Evolutionary conservation across 345 rosid genomes (phyloP), one percentile per base, ranked within the genome.

Genomic region (Salix suchowensis): DNA sequence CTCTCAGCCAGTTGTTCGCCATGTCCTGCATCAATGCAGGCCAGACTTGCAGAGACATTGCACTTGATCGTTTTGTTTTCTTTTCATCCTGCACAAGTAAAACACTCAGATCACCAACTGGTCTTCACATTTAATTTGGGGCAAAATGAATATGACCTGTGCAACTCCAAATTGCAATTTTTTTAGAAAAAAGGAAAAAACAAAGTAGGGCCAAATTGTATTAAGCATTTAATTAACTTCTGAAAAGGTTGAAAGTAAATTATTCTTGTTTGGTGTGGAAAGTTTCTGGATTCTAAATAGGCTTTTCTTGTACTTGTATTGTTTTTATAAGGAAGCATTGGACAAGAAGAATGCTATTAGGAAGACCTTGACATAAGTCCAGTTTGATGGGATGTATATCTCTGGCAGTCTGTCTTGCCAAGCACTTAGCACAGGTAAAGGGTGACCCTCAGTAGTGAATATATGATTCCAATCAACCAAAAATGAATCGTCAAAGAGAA

Each of bases 381-480:
- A 85, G 80, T 91, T 95, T 24, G 89, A 85, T 65, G 89, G 88
- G 69, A 91, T 84, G 87, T 89, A 95, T 52, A 82, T 74, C 82
- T 89, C 90, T 1, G 98, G 97, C 77, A 91, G 97, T 83, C 83
- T 89, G 40, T 93, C 98, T 34, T 95, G 97, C 98, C 98, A 95
- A 65, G 93, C 88, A 80, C 97, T 89, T 76, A 76, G 80, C 76
- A 95, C 90, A 7, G 94, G 96, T 72, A 95, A 82, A 78, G 97
- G 97, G 80, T 95, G 97, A 60, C 98, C 98, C 84, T 95, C 97
- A 4, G 97, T 93, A 48, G 98, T 95, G 83, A 95, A 95, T 77
- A 95, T 78, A 68, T 90, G 88, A 74, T 95, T 95, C 75, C 72
- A 88, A 78, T 84, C 86, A 50, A 78, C 90, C 89, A 89, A 80